A percentile compares a stretch with the other conserved stretches of the same genome.
These are phyloP conservation scores for Onygenales sp. DNA, from an alignment of 2,329 filamentous ascomycete genomes.

Conservation along the genomic window DNA sequence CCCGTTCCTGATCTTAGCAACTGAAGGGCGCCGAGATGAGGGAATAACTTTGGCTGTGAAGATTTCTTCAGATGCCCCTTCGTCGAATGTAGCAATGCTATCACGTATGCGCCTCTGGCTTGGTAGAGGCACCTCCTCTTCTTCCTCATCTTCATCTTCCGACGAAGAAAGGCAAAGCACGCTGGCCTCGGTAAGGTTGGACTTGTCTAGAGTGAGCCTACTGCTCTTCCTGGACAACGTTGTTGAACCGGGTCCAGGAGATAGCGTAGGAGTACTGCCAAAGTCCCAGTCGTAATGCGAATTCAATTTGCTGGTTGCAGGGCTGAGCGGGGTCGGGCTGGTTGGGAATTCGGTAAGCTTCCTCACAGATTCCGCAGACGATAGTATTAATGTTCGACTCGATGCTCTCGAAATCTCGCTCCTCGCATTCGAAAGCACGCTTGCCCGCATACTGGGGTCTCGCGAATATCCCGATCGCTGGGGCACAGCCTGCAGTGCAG, in stretches of 20 bases:
- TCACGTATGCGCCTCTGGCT: constrained; percentile 21
- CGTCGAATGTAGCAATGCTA: constrained; percentile 30
- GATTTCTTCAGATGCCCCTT: constrained; percentile 31
- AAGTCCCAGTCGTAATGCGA: constrained; percentile 14
- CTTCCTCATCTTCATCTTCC: constrained; percentile 33
- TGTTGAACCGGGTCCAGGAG: constrained; percentile 1
- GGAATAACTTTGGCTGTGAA: constrained; percentile 32
- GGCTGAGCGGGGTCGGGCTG: not conserved
- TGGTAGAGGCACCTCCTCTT: constrained; percentile 9
- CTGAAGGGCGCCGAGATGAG: constrained; percentile 19
- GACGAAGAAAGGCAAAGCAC: constrained; percentile 42
- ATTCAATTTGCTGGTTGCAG: constrained; percentile 2
- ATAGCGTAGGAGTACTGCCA: constrained; percentile 1
- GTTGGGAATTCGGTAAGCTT: constrained; percentile 1
- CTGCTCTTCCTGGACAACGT: constrained; percentile 28
- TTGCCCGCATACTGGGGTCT: constrained; percentile 2
- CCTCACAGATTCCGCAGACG: constrained; percentile 1
- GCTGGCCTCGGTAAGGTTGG: constrained; percentile 36
- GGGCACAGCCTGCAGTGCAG: constrained; percentile 6
- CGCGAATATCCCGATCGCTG: constrained; percentile 1
- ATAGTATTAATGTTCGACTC: constrained; percentile 2
- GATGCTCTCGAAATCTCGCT: constrained; percentile 5
- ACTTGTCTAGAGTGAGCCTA: constrained; percentile 26
- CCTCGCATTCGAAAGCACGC: constrained; percentile 1
- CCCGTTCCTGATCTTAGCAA: constrained; percentile 16